Conservation (phyloP, 352 stramenopile genomes). For the Globisporangium nagaii region DNA sequence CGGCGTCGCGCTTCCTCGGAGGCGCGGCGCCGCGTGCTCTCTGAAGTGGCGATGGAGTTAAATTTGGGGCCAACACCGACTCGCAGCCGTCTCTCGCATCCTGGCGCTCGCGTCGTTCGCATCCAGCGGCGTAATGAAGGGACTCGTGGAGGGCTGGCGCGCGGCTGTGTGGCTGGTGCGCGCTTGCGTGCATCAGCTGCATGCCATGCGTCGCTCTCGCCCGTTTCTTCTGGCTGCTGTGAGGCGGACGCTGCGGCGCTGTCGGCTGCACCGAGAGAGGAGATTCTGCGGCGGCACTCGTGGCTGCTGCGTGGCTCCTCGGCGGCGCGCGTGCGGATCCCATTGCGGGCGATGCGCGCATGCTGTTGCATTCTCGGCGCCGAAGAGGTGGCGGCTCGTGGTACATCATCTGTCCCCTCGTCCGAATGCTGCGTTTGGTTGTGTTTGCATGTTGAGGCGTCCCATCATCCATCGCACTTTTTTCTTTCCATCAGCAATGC, state of each 20-base stretch:
- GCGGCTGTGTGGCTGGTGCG: neutral
- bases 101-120: constrained; percentile 17
- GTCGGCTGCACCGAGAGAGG: constrained; percentile 21
- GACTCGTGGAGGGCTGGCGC: neutral
- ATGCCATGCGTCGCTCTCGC: neutral
- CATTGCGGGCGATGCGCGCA: constrained; percentile 33
- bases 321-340: constrained; percentile 27
- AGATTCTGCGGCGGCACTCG: constrained; percentile 8
- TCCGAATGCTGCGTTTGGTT: neutral
- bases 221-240: neutral
- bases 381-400: constrained; percentile 29
- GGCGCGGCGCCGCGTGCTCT: constrained; percentile 5
- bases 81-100: constrained; percentile 18
- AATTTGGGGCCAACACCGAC: constrained; percentile 64
- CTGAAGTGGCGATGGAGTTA: constrained; percentile 61
- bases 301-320: constrained; percentile 20
- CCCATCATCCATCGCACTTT: constrained; percentile 37
- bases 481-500: constrained; percentile 64
- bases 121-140: neutral
- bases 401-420: constrained; percentile 15
- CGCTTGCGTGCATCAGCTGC: too few relatives aligned
- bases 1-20: constrained; percentile 11
- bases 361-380: constrained; percentile 38
- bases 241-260: neutral
- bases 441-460: neutral